Percentiles rank a stretch among this genome's conserved stretches.
These are phyloP conservation scores for Piloderma croceum DNA, from an alignment of 768 basidiomycete species.

Conservation along the genomic window DNA sequence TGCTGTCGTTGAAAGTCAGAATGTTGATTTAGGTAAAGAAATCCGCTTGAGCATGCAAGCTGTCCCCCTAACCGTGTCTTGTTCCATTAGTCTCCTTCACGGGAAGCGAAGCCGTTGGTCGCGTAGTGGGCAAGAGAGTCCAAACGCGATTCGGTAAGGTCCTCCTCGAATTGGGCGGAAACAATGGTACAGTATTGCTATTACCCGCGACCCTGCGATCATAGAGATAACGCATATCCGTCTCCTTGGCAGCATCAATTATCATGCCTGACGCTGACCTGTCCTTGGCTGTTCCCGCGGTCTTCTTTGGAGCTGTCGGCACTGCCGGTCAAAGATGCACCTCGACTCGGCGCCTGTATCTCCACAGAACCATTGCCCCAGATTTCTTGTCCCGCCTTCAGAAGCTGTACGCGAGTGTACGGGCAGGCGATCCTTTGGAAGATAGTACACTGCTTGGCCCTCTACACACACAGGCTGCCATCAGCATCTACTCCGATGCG, in stretches of 20 bases:
- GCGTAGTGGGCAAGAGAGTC: slow-evolving; percentile 82
- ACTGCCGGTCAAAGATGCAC: slow-evolving; percentile 65
- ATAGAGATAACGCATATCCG: slow-evolving; percentile 13
- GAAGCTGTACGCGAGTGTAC: slow-evolving; percentile 64
- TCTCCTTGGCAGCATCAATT: slow-evolving; percentile 62
- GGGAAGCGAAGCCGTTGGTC: slow-evolving; percentile 84
- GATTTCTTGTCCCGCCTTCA: slow-evolving; percentile 73
- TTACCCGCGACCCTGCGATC: slow-evolving; percentile 5
- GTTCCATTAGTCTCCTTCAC: slow-evolving; percentile 78
- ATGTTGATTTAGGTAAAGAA: slow-evolving; percentile 70
- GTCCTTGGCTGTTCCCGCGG: slow-evolving; percentile 79
- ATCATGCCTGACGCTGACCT: slow-evolving; percentile 94
- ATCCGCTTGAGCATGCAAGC: background rate
- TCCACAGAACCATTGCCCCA: slow-evolving; percentile 75
- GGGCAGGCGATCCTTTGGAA: slow-evolving; percentile 82
- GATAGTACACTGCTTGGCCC: slow-evolving; percentile 77
- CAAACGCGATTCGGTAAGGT: slow-evolving; percentile 86
- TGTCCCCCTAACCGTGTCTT: background rate
- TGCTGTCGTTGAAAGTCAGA: slow-evolving; percentile 64
- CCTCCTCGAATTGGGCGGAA: slow-evolving; percentile 89
- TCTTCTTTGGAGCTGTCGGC: slow-evolving; percentile 93
- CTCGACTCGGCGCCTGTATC: slow-evolving; percentile 83
- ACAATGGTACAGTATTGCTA: slow-evolving; percentile 64
- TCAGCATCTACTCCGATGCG: slow-evolving; percentile 59
- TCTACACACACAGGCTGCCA: slow-evolving; percentile 65